A percentile compares a stretch with the other conserved stretches of the same genome.
These are phyloP conservation scores for Desmodesmus armatus DNA, from an alignment of 139 green algal genomes.

Conservation along the genomic window DNA sequence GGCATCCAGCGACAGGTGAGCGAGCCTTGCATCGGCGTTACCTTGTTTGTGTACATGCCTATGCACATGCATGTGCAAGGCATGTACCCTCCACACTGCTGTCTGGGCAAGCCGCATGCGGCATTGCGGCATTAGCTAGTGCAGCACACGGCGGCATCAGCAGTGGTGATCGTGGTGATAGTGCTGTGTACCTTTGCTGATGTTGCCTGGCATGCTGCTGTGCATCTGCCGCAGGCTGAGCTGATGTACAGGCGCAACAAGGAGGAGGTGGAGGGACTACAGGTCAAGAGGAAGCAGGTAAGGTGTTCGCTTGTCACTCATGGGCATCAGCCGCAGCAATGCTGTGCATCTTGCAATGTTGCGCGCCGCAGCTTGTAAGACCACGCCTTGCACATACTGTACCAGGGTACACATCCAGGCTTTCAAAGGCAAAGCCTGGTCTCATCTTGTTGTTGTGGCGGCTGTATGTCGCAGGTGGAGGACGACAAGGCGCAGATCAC, in stretches of 20 bases:
- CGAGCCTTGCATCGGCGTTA: too few relatives aligned
- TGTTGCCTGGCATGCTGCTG: background rate
- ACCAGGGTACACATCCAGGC: background rate
- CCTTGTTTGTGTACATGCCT: too few relatives aligned
- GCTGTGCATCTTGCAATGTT: background rate
- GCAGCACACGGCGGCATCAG: background rate
- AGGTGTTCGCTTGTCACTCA: background rate
- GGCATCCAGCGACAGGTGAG: constrained; percentile 43
- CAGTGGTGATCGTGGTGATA: too few relatives aligned
- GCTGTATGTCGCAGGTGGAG: constrained; percentile 36
- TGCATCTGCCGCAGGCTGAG: constrained; percentile 43
- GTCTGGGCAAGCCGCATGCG: too few relatives aligned
- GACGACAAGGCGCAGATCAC: constrained; percentile 51
- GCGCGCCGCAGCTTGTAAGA: background rate
- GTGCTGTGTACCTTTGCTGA: background rate
- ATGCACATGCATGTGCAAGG: too few relatives aligned
- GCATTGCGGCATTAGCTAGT: too few relatives aligned
- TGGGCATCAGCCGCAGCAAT: background rate
- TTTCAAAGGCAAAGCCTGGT: too few relatives aligned
- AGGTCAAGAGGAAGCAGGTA: constrained; percentile 59
- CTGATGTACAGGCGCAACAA: constrained; percentile 75
- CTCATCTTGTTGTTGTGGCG: background rate
- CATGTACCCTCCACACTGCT: too few relatives aligned
- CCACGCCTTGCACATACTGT: too few relatives aligned
- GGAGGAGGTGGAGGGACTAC: constrained; percentile 56